Evolutionary conservation across 257 asterid genomes (phyloP).

Genomic region (Echites panduratus): DNA sequence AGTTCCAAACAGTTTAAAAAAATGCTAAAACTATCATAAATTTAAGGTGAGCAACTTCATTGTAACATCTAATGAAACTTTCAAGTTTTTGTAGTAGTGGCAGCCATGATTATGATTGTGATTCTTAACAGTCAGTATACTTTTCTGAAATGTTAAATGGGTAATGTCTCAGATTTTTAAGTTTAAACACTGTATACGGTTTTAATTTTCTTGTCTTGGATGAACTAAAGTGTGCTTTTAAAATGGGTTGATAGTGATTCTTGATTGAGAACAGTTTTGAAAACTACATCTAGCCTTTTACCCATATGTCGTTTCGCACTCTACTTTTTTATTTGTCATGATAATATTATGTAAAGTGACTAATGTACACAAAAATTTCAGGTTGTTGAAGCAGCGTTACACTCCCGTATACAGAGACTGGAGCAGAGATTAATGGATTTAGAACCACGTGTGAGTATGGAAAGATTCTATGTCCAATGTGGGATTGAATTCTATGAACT

Average conservation of each 20-base stretch:
- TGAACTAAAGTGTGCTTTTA: background rate
- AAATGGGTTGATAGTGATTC: background rate
- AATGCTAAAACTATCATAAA: background rate
- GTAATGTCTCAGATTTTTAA: background rate
- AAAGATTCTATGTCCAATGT: background rate
- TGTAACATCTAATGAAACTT: background rate
- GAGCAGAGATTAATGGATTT: conserved; percentile 75
- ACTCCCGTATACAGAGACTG: conserved; percentile 82
- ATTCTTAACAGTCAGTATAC: background rate
- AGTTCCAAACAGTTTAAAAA: background rate
- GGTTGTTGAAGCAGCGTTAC: conserved; percentile 99
- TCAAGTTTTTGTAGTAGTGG: no score
- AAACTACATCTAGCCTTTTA: background rate
- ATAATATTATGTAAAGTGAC: background rate
- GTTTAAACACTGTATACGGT: background rate
- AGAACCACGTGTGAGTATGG: conserved; percentile 89
- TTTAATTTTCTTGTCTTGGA: background rate
- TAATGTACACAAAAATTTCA: conserved; percentile 25
- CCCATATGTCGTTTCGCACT: background rate
- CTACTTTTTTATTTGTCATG: background rate
- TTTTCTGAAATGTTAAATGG: background rate
- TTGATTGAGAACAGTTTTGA: background rate
- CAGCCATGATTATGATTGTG: background rate
- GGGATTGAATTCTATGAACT: background rate
- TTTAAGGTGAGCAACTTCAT: background rate